Base-by-base conservation (phyloP, 495 filamentous ascomycete species). In the Tuber microsphaerosporum region DNA sequence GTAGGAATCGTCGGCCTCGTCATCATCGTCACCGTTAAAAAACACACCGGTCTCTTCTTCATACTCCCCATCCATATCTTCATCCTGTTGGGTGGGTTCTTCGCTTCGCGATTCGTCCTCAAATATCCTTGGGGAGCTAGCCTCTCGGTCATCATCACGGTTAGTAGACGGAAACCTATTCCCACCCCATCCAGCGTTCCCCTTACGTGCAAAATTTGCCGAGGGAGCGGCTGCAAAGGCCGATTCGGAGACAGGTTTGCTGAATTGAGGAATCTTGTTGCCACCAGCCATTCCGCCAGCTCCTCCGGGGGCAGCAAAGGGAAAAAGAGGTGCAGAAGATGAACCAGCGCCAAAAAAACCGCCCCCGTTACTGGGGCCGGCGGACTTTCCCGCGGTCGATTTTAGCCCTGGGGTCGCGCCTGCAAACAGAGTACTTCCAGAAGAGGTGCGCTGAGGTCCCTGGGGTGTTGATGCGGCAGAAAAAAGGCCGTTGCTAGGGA, bases 401-500 rank as follows among this genome's bases (percentile, higher is more conserved):
- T 75, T 74, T 74, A 76, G 65, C 10, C 41, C 79, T 7, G 81
- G 81, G 22, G 81, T 82, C 20, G 73, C 71, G 61, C 81, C 81
- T 42, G 81, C 81, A 70, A 82, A 82, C 70, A 82, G 71, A 16
- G 78, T 80, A 48, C 71, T 74, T 41, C 76, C 77, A 9, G 78
- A 79, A 69, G 65, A 45, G 5, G 71, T 68, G 12, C 74, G 77
- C 43, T 76, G 78, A 16, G 77, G 70, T 26, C 73, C 68, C 20
- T 73, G 31, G 17, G 78, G 78, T 9, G 78, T 80, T 9, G 78
- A 76, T 7, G 74, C 68, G 37, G 78, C 73, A 34, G 80, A 81
- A 65, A 82, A 82, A 39, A 82, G 80, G 31, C 81, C 80, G 73
- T 82, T 77, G 56, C 77, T 77, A 26, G 80, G 69, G 31, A 73